These are phyloP conservation scores for Dactylellina sp. DNA, from an alignment of 2,329 filamentous ascomycete genomes.

Conservation along the genomic window DNA sequence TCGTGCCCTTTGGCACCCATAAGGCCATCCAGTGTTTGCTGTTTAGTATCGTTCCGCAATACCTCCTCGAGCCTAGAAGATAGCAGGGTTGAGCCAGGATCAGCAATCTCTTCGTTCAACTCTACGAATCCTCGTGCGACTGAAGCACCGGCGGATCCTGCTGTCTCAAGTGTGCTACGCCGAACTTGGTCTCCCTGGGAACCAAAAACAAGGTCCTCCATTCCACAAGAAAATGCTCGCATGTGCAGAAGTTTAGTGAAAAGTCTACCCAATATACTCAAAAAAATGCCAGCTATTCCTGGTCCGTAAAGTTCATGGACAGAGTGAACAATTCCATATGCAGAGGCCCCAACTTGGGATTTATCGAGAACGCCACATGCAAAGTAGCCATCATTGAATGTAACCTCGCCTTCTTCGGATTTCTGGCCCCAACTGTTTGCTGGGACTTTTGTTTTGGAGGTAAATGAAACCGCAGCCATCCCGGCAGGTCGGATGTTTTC, in stretches of 20 bases:
- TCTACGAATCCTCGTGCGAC: slow-evolving; percentile 91
- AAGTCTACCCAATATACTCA: slow-evolving; percentile 89
- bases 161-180: slow-evolving; percentile 75
- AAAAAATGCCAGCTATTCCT: slow-evolving; percentile 82
- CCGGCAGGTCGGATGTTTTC: slow-evolving; percentile 87
- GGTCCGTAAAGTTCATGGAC: slow-evolving; percentile 95
- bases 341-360: slow-evolving; percentile 87
- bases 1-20: slow-evolving; percentile 77
- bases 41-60: slow-evolving; percentile 88
- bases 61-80: slow-evolving; percentile 86
- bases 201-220: slow-evolving; percentile 92
- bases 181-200: slow-evolving; percentile 79
- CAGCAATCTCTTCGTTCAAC: slow-evolving; percentile 73
- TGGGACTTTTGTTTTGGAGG: slow-evolving; percentile 76
- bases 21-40: slow-evolving; percentile 87
- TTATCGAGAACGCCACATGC: slow-evolving; percentile 94
- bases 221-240: slow-evolving; percentile 95
- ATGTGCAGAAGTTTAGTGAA: slow-evolving; percentile 91
- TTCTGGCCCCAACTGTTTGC: slow-evolving; percentile 82
- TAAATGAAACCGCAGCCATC: slow-evolving; percentile 71
- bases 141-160: slow-evolving; percentile 77
- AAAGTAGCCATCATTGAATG: slow-evolving; percentile 87
- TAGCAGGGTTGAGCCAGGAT: slow-evolving; percentile 75
- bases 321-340: slow-evolving; percentile 88
- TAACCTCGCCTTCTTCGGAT: slow-evolving; percentile 81